Evolutionary conservation across 1,139 yeast genomes (phyloP).

Genomic region (Blastobotrys indianensis): DNA sequence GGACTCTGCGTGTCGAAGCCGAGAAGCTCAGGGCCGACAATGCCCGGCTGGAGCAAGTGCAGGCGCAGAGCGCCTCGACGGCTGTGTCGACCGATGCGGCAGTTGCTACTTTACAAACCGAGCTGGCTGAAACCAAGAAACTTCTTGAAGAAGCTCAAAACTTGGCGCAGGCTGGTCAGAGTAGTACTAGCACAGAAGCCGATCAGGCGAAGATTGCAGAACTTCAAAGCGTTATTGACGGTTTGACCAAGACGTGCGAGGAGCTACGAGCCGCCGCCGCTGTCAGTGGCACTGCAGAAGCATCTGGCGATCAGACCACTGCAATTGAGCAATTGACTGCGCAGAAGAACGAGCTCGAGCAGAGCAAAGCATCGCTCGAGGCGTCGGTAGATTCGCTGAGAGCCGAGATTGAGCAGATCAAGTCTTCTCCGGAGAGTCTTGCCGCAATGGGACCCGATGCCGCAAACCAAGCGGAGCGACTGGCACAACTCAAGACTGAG

Average conservation of each 20-base stretch:
- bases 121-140: constrained; percentile 18
- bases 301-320: no score
- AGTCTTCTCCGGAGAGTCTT: constrained; percentile 6
- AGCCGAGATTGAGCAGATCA: constrained; percentile 10
- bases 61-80: constrained; percentile 13
- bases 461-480: constrained; percentile 1
- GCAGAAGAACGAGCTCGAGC: constrained; percentile 10
- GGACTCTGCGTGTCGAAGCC: constrained; percentile 21
- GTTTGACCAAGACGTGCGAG: constrained; percentile 12
- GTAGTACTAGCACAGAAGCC: constrained; percentile 8
- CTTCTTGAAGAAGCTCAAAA: constrained; percentile 31
- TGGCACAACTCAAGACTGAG: constrained; percentile 2
- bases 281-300: not conserved
- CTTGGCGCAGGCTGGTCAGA: not conserved
- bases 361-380: constrained; percentile 10
- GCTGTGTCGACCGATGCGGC: constrained; percentile 16
- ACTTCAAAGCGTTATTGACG: constrained; percentile 24
- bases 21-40: constrained; percentile 17
- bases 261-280: not conserved
- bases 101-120: constrained; percentile 21
- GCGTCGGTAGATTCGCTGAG: not conserved
- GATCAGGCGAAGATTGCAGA: constrained; percentile 14
- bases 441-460: constrained; percentile 8
- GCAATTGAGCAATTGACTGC: no score
- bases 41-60: constrained; percentile 20